phyloP scores from a whole-genome alignment of 352 stramenopile genomes.

The Phytopythium boreale region DNA sequence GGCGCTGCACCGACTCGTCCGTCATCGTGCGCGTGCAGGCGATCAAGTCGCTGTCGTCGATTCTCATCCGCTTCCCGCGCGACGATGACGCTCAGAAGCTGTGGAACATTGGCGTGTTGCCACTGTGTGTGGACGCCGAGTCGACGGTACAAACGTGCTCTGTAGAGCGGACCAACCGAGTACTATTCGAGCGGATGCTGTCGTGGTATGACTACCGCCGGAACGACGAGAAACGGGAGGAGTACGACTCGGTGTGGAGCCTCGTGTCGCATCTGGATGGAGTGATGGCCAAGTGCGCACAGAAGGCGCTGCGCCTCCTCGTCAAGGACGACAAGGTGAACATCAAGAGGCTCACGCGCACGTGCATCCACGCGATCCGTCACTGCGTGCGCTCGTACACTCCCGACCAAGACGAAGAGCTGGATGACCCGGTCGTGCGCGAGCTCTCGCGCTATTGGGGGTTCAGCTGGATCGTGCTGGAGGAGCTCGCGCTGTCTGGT shows the following conservation, averaged over 20 bases:
- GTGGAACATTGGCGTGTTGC: constrained; percentile 86
- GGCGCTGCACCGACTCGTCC: constrained; percentile 69
- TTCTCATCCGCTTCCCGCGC: constrained; percentile 67
- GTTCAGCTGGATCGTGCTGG: constrained; percentile 82
- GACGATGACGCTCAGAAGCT: constrained; percentile 71
- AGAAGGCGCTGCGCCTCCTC: constrained; percentile 70
- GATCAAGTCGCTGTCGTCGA: constrained; percentile 74
- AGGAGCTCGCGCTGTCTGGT: constrained; percentile 66
- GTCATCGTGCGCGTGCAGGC: constrained; percentile 79
- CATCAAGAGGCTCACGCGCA: constrained; percentile 47
- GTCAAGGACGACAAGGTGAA: constrained; percentile 63
- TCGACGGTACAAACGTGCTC: constrained; percentile 64
- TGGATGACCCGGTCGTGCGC: constrained; percentile 27
- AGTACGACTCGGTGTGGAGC: constrained; percentile 50
- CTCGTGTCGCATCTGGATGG: constrained; percentile 72
- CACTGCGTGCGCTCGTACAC: constrained; percentile 39
- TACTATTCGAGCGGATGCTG: constrained; percentile 69
- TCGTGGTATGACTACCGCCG: constrained; percentile 47
- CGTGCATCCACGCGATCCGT: constrained; percentile 64
- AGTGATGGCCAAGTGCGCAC: constrained; percentile 69
- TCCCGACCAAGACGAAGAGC: constrained; percentile 28
- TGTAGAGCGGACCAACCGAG: constrained; percentile 48
- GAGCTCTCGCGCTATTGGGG: constrained; percentile 57
- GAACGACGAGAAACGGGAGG: constrained; percentile 24
- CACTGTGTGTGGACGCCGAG: constrained; percentile 78